Evolutionary conservation across 2,329 filamentous ascomycete species (phyloP).

Genomic region (Talaromyces sp.): DNA sequence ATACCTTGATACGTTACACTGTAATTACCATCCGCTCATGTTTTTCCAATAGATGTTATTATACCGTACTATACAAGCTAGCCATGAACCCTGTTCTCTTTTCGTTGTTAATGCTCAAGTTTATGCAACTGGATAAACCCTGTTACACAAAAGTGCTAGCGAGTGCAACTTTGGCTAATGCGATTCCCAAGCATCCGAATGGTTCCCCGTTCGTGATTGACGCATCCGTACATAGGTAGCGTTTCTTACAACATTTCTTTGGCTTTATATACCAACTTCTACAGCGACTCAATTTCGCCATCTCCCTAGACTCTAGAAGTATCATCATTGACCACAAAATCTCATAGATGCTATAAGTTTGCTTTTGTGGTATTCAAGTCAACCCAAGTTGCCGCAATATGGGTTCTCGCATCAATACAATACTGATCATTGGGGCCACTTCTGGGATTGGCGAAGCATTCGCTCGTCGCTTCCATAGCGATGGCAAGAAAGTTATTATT

Average conservation of each 20-base stretch:
- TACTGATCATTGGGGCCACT: constrained; percentile 38
- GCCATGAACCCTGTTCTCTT: background rate
- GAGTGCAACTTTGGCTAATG: background rate
- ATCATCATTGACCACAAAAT: background rate
- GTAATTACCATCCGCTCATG: too few species aligned
- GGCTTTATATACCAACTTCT: background rate
- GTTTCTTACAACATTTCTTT: background rate
- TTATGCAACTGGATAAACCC: background rate
- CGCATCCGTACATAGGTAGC: background rate
- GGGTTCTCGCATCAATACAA: constrained; percentile 14
- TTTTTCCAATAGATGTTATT: too few species aligned
- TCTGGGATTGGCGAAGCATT: constrained; percentile 44
- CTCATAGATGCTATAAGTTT: background rate
- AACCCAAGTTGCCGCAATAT: background rate
- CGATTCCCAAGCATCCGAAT: background rate
- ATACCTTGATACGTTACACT: background rate
- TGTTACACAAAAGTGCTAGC: background rate
- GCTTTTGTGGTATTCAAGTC: background rate
- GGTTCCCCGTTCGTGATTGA: background rate
- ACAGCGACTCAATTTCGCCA: background rate
- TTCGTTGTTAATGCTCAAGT: background rate
- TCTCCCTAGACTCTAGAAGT: background rate
- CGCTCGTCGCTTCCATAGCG: constrained; percentile 24
- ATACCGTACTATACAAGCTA: too few species aligned
- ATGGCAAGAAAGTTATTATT: constrained; percentile 28